phyloP scores from a whole-genome alignment of 108 stramenopile genomes.

The Fragilariopsis cylindrus region DNA sequence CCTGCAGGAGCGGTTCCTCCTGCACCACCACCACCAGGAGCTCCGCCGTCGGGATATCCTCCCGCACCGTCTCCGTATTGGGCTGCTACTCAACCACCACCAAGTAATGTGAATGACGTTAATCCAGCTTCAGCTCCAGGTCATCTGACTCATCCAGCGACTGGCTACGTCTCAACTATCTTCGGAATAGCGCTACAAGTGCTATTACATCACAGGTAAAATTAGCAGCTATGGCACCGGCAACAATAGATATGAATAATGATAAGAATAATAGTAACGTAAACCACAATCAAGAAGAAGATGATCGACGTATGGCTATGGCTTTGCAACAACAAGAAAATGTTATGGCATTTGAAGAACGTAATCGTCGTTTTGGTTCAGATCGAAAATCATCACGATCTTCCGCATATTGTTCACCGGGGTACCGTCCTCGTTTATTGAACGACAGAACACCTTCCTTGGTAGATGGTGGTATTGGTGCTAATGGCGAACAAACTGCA shows the following conservation, averaged over 20 bases:
- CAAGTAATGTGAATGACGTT: too few relatives aligned
- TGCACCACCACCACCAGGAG: background rate
- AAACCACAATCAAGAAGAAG: conserved; percentile 49
- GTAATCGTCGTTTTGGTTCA: conserved; percentile 24
- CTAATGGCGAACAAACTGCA: background rate
- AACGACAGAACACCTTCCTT: conserved; percentile 5
- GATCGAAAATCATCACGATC: conserved; percentile 16
- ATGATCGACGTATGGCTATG: conserved; percentile 72
- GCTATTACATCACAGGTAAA: background rate
- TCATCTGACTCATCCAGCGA: background rate
- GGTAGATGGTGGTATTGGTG: background rate
- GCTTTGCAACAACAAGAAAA: conserved; percentile 78
- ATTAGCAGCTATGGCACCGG: background rate
- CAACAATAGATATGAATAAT: conserved; percentile 3
- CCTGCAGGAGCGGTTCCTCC: background rate
- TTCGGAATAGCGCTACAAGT: background rate
- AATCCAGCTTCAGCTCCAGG: background rate
- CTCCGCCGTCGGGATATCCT: background rate
- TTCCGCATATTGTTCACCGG: conserved; percentile 18
- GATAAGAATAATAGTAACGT: too few relatives aligned
- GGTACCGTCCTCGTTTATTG: conserved; percentile 16
- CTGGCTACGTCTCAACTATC: background rate
- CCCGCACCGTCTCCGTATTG: background rate
- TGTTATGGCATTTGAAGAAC: conserved; percentile 48
- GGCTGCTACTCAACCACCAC: background rate